These are phyloP conservation scores for Cynanchum wilfordii DNA, from an alignment of 257 asterid species.

Conservation along the genomic window DNA sequence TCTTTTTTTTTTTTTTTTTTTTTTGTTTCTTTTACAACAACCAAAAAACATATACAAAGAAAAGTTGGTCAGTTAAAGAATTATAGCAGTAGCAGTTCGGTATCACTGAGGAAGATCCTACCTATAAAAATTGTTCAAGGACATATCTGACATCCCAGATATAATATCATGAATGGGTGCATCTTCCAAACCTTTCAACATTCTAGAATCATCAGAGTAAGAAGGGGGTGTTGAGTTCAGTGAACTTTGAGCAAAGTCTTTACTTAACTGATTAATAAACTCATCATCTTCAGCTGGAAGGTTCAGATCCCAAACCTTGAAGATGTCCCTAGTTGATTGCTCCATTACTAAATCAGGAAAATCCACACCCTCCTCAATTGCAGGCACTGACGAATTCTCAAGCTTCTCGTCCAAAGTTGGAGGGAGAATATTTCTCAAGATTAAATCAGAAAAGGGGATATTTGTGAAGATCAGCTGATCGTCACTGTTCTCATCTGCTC, in stretches of 20 bases:
- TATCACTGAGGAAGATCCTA: slow-evolving; percentile 3
- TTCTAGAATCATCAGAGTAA: slow-evolving; percentile 23
- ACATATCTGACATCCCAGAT: slow-evolving; percentile 51
- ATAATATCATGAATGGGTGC: slow-evolving; percentile 40
- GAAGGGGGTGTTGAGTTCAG: slow-evolving; percentile 18
- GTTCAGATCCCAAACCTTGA: slow-evolving; percentile 46
- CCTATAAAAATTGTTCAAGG: slow-evolving; percentile 26
- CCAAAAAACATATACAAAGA: neutral
- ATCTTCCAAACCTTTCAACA: slow-evolving; percentile 24
- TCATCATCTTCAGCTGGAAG: slow-evolving; percentile 32
- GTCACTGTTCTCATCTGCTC: slow-evolving; percentile 17
- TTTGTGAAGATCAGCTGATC: slow-evolving; percentile 17
- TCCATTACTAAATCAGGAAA: slow-evolving; percentile 29
- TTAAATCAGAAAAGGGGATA: slow-evolving; percentile 35
- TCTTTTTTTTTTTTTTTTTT: neutral
- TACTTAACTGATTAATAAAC: slow-evolving; percentile 22
- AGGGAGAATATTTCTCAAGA: slow-evolving; percentile 39
- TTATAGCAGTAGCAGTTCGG: neutral
- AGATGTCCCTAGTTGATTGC: slow-evolving; percentile 26
- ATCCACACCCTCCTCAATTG: slow-evolving; percentile 27
- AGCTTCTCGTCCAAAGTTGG: slow-evolving; percentile 47
- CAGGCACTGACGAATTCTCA: slow-evolving; percentile 26
- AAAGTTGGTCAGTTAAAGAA: neutral
- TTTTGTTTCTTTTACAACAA: too few species aligned
- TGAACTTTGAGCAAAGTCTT: slow-evolving; percentile 25